Evolutionary conservation across 345 rosid genomes (phyloP).

Genomic region (Orychophragmus violaceus): DNA sequence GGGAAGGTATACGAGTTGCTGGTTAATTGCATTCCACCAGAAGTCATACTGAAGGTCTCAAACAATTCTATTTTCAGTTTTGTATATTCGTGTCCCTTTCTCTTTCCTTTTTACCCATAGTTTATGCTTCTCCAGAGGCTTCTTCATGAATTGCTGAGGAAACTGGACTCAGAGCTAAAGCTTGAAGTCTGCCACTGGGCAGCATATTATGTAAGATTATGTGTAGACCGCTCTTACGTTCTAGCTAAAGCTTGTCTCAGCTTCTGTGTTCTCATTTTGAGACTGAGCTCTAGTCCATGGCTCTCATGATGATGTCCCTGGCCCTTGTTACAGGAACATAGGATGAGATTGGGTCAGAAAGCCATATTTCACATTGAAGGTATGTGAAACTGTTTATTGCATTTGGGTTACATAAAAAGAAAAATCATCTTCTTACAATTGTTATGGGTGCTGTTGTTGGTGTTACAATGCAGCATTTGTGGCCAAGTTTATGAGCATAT

Average conservation of each 20-base stretch:
- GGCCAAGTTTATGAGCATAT: constrained; percentile 93
- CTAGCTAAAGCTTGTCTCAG: background rate
- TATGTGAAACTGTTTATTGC: constrained; percentile 24
- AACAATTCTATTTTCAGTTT: background rate
- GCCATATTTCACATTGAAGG: constrained; percentile 95
- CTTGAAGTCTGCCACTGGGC: constrained; percentile 97
- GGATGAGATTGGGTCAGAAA: constrained; percentile 81
- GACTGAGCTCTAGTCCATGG: constrained; percentile 1
- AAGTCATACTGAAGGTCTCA: constrained; percentile 68
- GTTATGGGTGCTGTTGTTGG: background rate
- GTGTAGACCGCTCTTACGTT: background rate
- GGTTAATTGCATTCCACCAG: constrained; percentile 82
- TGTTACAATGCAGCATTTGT: constrained; percentile 60
- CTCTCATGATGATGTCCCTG: constrained; percentile 8
- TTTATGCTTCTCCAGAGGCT: constrained; percentile 48
- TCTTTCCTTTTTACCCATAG: background rate
- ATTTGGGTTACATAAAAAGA: background rate
- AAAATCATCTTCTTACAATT: background rate
- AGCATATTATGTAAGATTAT: constrained; percentile 75
- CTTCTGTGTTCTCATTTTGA: background rate
- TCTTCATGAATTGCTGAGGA: constrained; percentile 74
- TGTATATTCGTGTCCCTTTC: background rate
- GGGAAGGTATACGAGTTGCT: constrained; percentile 88
- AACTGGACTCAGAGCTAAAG: constrained; percentile 84
- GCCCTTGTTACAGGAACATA: constrained; percentile 57